These are phyloP conservation scores for Populus hybrid DNA, from an alignment of 441 rosid species.

Conservation along the genomic window DNA sequence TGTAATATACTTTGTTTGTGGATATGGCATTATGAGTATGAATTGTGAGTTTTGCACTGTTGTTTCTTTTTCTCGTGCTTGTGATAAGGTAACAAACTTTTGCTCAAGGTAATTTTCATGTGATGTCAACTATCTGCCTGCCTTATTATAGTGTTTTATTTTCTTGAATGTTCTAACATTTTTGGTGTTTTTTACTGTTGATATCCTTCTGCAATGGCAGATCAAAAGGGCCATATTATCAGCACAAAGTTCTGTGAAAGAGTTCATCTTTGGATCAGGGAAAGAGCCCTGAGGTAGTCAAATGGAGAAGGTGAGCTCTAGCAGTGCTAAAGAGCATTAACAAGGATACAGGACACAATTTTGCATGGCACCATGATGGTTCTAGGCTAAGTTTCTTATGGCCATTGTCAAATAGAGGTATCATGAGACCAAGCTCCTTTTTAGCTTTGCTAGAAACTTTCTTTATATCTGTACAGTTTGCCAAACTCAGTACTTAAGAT, in stretches of 20 bases:
- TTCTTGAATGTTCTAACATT: not conserved
- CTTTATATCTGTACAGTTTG: not conserved
- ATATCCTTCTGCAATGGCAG: conserved; percentile 38
- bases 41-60: not conserved
- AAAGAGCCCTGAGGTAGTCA: conserved; percentile 30
- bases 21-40: not conserved
- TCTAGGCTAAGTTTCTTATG: not conserved
- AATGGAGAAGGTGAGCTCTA: conserved; percentile 19
- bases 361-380: conserved; percentile 5
- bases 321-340: conserved; percentile 21
- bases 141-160: not conserved
- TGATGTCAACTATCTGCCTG: not conserved
- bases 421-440: conserved; percentile 7
- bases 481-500: not conserved
- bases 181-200: not conserved
- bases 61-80: not conserved
- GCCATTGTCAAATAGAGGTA: not conserved
- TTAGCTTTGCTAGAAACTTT: not conserved
- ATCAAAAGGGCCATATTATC: conserved; percentile 55
- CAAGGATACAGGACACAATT: not conserved
- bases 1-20: not conserved
- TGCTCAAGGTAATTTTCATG: not conserved
- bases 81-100: not conserved
- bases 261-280: conserved; percentile 51
- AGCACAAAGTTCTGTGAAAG: conserved; percentile 53